phyloP scores from a whole-genome alignment of 495 filamentous ascomycete genomes.

The Neurospora hispaniola region DNA sequence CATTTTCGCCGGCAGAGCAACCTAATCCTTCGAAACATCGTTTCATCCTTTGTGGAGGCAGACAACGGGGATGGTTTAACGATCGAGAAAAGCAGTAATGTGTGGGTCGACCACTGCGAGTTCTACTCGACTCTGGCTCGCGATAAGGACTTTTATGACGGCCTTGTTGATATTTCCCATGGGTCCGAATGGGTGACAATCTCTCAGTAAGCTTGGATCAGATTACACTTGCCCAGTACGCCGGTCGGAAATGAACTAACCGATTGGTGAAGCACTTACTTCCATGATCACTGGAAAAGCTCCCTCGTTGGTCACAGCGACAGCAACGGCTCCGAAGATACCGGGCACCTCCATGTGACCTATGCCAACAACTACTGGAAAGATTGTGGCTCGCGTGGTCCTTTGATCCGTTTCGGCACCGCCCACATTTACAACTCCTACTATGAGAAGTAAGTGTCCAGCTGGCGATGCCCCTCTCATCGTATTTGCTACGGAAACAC shows the following conservation, averaged over 20 bases:
- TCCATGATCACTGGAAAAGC: constrained; percentile 58
- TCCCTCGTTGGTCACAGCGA: constrained; percentile 54
- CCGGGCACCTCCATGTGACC: constrained; percentile 47
- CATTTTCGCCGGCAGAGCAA: constrained; percentile 35
- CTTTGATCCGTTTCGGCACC: constrained; percentile 54
- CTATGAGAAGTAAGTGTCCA: constrained; percentile 20
- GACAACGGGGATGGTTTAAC: constrained; percentile 50
- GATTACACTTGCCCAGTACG: neutral
- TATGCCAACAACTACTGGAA: constrained; percentile 53
- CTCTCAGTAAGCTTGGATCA: constrained; percentile 17
- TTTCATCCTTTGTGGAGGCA: constrained; percentile 46
- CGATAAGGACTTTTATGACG: constrained; percentile 61
- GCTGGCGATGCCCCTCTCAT: neutral
- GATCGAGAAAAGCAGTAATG: constrained; percentile 44
- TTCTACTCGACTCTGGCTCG: constrained; percentile 44
- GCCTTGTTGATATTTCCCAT: constrained; percentile 51
- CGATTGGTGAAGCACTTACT: constrained; percentile 22
- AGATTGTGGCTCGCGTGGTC: constrained; percentile 50
- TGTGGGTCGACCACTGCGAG: constrained; percentile 63
- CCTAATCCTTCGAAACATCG: constrained; percentile 55
- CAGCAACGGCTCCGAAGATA: constrained; percentile 34
- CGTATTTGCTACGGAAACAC: neutral
- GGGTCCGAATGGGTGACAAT: constrained; percentile 43
- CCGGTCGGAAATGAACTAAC: neutral
- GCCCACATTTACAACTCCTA: constrained; percentile 40